A percentile compares a stretch with the other conserved stretches of the same genome.
Evolutionary conservation across 176 grass and related monocot genomes (phyloP).

Genomic region (Canna indica): DNA sequence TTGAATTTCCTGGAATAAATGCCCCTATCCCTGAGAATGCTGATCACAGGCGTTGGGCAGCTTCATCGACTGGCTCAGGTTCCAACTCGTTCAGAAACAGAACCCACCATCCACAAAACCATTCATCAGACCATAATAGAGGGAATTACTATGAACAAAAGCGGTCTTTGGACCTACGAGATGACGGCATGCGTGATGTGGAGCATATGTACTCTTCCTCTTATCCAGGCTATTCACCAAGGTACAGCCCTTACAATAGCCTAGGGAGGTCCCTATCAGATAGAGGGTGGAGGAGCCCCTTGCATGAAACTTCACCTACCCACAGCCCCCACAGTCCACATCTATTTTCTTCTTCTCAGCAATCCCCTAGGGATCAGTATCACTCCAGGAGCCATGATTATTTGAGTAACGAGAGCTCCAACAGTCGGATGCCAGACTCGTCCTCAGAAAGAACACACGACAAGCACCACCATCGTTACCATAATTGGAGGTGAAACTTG

Average conservation of each 20-base stretch:
- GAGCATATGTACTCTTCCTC: slow-evolving; percentile 27
- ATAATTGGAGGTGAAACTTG: slow-evolving; percentile 35
- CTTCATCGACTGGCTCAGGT: slow-evolving; percentile 17
- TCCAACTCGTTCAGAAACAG: slow-evolving; percentile 2
- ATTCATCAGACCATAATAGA: slow-evolving; percentile 23
- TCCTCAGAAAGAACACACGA: slow-evolving; percentile 30
- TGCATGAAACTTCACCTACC: slow-evolving; percentile 27
- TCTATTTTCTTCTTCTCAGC: slow-evolving; percentile 23
- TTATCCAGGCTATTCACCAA: slow-evolving; percentile 13
- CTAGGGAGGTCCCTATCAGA: slow-evolving; percentile 41
- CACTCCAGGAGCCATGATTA: slow-evolving; percentile 4
- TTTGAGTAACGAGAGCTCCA: slow-evolving; percentile 13
- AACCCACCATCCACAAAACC: slow-evolving; percentile 20
- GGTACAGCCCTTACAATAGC: slow-evolving; percentile 53
- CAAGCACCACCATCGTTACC: slow-evolving; percentile 26
- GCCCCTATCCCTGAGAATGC: slow-evolving; percentile 70
- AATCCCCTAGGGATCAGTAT: slow-evolving; percentile 12
- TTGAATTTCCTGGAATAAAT: slow-evolving; percentile 85
- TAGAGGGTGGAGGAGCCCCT: slow-evolving; percentile 40
- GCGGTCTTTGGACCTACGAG: slow-evolving; percentile 24
- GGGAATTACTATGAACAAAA: neutral
- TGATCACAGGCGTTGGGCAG: slow-evolving; percentile 58
- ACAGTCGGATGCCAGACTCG: slow-evolving; percentile 26
- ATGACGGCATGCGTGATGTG: slow-evolving; percentile 25
- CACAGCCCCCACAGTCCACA: slow-evolving; percentile 34